Base-by-base conservation (phyloP, 1,139 yeast genomes). In the Pichia kudriavzevii region DNA sequence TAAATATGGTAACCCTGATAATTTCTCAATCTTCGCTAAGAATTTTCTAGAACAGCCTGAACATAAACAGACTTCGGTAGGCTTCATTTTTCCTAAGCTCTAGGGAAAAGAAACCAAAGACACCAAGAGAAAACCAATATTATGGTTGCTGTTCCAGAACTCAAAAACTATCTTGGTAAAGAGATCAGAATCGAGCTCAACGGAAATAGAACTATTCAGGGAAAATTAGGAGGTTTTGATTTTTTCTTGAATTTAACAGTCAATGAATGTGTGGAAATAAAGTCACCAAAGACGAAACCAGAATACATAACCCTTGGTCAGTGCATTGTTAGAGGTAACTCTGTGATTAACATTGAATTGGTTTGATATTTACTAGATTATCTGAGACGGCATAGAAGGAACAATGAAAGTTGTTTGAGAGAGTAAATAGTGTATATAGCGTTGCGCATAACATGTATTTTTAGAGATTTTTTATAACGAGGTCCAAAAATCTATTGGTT, bases 91-190 rank as follows among this genome's bases (percentile, higher is more conserved):
- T n/a, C n/a, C n/a, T n/a, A n/a, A n/a, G n/a, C n/a, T n/a, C n/a
- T n/a, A n/a, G n/a, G n/a, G n/a, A n/a, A n/a, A n/a, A n/a, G n/a
- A n/a, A n/a, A n/a, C n/a, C n/a, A n/a, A n/a, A n/a, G n/a, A n/a
- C n/a, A n/a, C n/a, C n/a, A n/a, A n/a, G n/a, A n/a, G n/a, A n/a
- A n/a, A n/a, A n/a, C n/a, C n/a, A n/a, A n/a, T n/a, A n/a, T n/a
- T n/a, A 55, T 55, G 60, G 59, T 55, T 8, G 51, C 58, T 3
- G 48, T 55, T 8, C 60, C 60, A 7, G 60, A 56, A 32, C 43
- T 56, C 14, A 54, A 55, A 36, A 53, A 51, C 33, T 53, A 48
- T 35, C 34, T 55, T 31, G 50, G 49, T 27, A 53, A 52, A 34
- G 43, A 41, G 9, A 34, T 56, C 15, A 47, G 46, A 25, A 36